Conservation (phyloP, 83 land plant species). For the Thuja plicata region DNA sequence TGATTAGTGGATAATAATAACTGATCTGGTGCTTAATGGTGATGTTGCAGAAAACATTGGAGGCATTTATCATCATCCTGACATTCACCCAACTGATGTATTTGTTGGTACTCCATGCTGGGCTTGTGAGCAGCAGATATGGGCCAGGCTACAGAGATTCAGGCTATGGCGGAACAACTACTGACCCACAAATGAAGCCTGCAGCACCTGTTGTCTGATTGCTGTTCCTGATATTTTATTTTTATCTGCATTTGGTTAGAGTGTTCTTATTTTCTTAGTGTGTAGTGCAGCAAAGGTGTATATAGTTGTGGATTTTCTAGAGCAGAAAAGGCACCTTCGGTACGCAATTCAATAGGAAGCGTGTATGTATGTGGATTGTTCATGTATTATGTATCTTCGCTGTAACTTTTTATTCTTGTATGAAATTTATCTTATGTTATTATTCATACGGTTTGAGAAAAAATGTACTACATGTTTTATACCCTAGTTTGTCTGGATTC, state of each 20-base stretch:
- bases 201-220: not conserved
- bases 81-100: constrained; percentile 64
- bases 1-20: too few relatives aligned
- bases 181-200: constrained; percentile 6
- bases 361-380: too few relatives aligned
- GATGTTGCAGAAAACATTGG: constrained; percentile 50
- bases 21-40: not conserved
- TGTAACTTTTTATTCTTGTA: too few relatives aligned
- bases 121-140: constrained; percentile 52
- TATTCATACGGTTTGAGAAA: too few relatives aligned
- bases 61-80: constrained; percentile 65
- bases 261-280: too few relatives aligned
- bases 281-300: not conserved
- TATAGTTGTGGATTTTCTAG: not conserved
- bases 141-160: constrained; percentile 61
- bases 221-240: not conserved
- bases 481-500: too few relatives aligned
- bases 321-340: not conserved
- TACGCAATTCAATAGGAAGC: too few relatives aligned
- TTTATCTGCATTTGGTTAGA: too few relatives aligned
- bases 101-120: constrained; percentile 64
- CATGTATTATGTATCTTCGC: too few relatives aligned
- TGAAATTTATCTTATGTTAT: too few relatives aligned
- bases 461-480: too few relatives aligned
- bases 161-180: constrained; percentile 23